Conservation (phyloP, 1,284 basidiomycete species). For the Sanguinoderma infundibulare region DNA sequence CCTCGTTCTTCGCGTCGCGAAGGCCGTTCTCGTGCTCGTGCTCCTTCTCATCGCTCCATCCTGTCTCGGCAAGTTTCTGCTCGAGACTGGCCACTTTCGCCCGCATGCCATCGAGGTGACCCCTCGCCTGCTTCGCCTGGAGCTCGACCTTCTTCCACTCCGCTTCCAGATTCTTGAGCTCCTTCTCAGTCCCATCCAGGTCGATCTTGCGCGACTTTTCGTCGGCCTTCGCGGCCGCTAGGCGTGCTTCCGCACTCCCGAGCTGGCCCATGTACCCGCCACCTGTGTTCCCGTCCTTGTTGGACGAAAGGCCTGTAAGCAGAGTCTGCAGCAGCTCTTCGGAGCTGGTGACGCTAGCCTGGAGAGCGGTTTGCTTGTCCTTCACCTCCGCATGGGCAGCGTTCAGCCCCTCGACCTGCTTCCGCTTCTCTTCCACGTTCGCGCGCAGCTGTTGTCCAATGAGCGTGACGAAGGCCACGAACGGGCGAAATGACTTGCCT, state of each 20-base stretch:
- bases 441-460: conserved; percentile 53
- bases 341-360: conserved; percentile 70
- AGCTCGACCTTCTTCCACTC: conserved; percentile 87
- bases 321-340: conserved; percentile 97
- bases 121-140: conserved; percentile 79
- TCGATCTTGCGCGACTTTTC: conserved; percentile 86
- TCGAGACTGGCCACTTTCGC: conserved; percentile 64
- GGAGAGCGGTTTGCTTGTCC: conserved; percentile 68
- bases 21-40: conserved; percentile 62
- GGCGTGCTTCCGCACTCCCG: conserved; percentile 81
- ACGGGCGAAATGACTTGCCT: conserved; percentile 47
- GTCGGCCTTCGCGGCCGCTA: conserved; percentile 82
- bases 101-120: conserved; percentile 67
- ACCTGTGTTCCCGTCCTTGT: conserved; percentile 66
- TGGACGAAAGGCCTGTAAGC: conserved; percentile 86
- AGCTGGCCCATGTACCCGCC: conserved; percentile 98
- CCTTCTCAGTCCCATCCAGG: conserved; percentile 81
- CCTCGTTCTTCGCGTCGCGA: conserved; percentile 58
- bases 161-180: conserved; percentile 79
- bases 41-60: conserved; percentile 85
- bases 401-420: conserved; percentile 65
- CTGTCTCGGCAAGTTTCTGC: conserved; percentile 62
- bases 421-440: conserved; percentile 59
- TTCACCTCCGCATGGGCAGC: conserved; percentile 73
- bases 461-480: neutral